phyloP scores from a whole-genome alignment of 208 protist species.

The Kentomonas sorsogonicus region DNA sequence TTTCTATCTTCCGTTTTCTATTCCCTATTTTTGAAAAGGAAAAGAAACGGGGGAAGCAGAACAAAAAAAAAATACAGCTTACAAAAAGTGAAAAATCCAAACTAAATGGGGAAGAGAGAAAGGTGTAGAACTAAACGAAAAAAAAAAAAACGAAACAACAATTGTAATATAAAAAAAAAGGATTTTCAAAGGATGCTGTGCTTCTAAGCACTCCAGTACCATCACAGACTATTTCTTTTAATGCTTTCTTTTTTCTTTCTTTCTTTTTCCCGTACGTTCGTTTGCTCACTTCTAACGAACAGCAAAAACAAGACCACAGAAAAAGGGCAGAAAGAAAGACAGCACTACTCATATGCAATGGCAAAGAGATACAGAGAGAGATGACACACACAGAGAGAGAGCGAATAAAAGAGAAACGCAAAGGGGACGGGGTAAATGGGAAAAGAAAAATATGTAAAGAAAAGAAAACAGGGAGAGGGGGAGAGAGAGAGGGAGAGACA shows the following conservation, averaged over 20 bases:
- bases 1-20: too few species aligned
- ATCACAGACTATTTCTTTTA: not conserved
- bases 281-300: too few species aligned
- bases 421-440: not conserved
- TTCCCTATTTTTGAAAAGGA: conserved; percentile 15
- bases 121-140: not conserved
- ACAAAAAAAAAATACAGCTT: conserved; percentile 1
- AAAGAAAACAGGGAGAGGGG: not conserved
- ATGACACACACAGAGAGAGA: not conserved
- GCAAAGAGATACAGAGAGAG: not conserved
- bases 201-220: too few species aligned
- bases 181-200: not conserved
- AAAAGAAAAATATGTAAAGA: not conserved
- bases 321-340: too few species aligned
- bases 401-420: not conserved
- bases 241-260: not conserved
- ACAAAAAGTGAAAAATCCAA: conserved; percentile 14
- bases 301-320: too few species aligned
- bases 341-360: too few species aligned
- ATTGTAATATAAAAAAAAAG: conserved; percentile 10
- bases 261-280: not conserved
- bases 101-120: conserved; percentile 11
- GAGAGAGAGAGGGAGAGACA: not conserved
- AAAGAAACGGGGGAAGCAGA: not conserved
- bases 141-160: conserved; percentile 6